These are phyloP conservation scores for Podila verticillata DNA, from an alignment of 192 early-diverging fungal genomes.

Conservation along the genomic window DNA sequence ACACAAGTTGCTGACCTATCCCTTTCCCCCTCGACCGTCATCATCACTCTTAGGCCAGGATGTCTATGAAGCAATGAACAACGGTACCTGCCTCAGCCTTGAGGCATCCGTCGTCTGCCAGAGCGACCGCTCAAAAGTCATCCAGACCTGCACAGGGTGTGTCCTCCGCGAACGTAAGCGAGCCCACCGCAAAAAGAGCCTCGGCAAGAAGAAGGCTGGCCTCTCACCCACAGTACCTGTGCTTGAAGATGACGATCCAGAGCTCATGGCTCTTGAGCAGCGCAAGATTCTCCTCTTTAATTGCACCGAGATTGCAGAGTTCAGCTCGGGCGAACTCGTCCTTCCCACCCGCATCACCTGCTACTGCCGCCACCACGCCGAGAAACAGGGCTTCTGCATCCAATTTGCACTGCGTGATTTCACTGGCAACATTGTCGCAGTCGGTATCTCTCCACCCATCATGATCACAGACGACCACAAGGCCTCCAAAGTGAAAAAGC, in stretches of 20 bases:
- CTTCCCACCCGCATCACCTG: constrained; percentile 95
- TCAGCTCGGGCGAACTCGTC: constrained; percentile 87
- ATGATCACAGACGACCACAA: constrained; percentile 99
- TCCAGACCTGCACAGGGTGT: constrained; percentile 85
- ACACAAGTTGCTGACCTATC: too few species aligned
- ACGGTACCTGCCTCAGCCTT: constrained; percentile 68
- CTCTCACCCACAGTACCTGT: constrained; percentile 12
- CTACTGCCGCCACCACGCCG: constrained; percentile 95
- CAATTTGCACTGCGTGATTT: constrained; percentile 83
- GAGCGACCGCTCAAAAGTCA: constrained; percentile 77
- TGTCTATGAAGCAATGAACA: constrained; percentile 53
- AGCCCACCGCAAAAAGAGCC: constrained; percentile 69
- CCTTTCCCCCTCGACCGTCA: not conserved
- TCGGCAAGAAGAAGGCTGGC: constrained; percentile 52
- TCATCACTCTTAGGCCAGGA: constrained; percentile 25
- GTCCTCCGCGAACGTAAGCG: constrained; percentile 85
- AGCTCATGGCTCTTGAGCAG: constrained; percentile 75
- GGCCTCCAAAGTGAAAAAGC: constrained; percentile 72
- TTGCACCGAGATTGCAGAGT: constrained; percentile 86
- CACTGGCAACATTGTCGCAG: constrained; percentile 72
- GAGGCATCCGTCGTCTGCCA: constrained; percentile 90
- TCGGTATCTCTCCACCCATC: constrained; percentile 88
- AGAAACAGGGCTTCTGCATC: constrained; percentile 93
- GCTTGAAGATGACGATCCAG: constrained; percentile 61
- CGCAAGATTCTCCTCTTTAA: constrained; percentile 90